Percentiles rank a stretch among this genome's conserved stretches.
These are phyloP conservation scores for Boletus hoseneyae DNA, from an alignment of 1,284 basidiomycete genomes.

Conservation along the genomic window DNA sequence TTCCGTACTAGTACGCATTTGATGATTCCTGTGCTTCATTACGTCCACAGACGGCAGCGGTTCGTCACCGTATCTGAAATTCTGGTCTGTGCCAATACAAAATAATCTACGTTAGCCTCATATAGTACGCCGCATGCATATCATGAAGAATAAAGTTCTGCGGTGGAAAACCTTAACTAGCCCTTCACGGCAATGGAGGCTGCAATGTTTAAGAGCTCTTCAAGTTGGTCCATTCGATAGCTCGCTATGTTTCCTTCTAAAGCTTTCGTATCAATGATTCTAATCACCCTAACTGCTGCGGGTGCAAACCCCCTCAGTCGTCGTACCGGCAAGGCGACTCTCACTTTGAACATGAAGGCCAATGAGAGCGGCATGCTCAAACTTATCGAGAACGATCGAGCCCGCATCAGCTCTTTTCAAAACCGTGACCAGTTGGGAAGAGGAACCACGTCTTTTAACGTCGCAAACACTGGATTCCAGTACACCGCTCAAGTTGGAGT, in stretches of 20 bases:
- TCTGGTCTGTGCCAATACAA: too few relatives aligned
- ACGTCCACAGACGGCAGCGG: too few relatives aligned
- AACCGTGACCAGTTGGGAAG: neutral
- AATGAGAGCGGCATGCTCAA: constrained; percentile 8
- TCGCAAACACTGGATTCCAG: constrained; percentile 22
- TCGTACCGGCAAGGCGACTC: constrained; percentile 11
- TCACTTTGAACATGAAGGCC: constrained; percentile 16
- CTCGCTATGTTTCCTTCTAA: constrained; percentile 18
- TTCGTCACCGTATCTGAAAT: too few relatives aligned
- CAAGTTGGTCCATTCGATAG: neutral
- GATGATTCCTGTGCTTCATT: too few relatives aligned
- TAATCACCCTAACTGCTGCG: constrained; percentile 12
- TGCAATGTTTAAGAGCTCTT: constrained; percentile 3
- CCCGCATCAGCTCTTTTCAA: constrained; percentile 3
- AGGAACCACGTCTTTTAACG: neutral
- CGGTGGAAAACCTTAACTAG: too few relatives aligned
- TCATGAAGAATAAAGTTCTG: too few relatives aligned
- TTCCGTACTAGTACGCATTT: too few relatives aligned
- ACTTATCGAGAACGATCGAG: constrained; percentile 6
- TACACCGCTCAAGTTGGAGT: constrained; percentile 39
- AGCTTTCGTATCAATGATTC: constrained; percentile 8
- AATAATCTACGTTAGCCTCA: too few relatives aligned
- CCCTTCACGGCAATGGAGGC: too few relatives aligned
- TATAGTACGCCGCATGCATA: too few relatives aligned
- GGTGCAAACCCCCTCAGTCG: constrained; percentile 13